These are phyloP conservation scores for Thielaviopsis ethacetica DNA, from an alignment of 2,329 filamentous ascomycete species.

Conservation along the genomic window DNA sequence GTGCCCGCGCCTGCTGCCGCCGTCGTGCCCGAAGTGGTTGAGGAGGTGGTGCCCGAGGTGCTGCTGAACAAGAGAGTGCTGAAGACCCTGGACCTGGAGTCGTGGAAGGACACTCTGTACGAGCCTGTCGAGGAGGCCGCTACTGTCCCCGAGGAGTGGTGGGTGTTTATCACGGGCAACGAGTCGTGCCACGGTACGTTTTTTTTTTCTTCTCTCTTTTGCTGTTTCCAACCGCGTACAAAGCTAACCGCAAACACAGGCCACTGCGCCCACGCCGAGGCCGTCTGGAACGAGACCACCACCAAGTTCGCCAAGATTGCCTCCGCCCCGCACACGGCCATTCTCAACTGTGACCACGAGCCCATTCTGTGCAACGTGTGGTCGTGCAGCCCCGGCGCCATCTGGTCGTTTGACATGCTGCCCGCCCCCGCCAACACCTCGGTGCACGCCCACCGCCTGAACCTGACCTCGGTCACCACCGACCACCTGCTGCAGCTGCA, in stretches of 20 bases:
- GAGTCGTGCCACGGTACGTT: constrained; percentile 54
- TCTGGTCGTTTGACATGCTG: constrained; percentile 54
- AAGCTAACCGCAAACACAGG: constrained; percentile 25
- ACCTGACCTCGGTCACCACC: constrained; percentile 50
- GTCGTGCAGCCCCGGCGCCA: constrained; percentile 45
- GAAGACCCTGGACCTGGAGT: constrained; percentile 43
- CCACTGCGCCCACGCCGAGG: constrained; percentile 46
- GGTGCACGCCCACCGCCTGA: constrained; percentile 49
- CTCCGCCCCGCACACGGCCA: constrained; percentile 48
- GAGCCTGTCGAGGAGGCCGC: constrained; percentile 40
- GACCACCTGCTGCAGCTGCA: constrained; percentile 46
- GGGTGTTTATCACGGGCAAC: constrained; percentile 60
- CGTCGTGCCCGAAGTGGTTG: constrained; percentile 29
- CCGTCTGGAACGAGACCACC: constrained; percentile 50
- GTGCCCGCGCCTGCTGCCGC: constrained; percentile 28
- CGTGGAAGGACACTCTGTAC: constrained; percentile 55
- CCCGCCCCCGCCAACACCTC: constrained; percentile 47
- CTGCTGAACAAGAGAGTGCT: constrained; percentile 25
- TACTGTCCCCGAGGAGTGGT: constrained; percentile 56
- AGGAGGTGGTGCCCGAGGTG: constrained; percentile 22
- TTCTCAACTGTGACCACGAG: constrained; percentile 59
- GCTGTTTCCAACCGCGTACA: too few species aligned
- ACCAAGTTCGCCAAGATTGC: constrained; percentile 44
- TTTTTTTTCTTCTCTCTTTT: neutral
- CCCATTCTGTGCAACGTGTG: constrained; percentile 60